Base-by-base conservation (phyloP, 106 monocot genomes). In the Dendrobium officinale region DNA sequence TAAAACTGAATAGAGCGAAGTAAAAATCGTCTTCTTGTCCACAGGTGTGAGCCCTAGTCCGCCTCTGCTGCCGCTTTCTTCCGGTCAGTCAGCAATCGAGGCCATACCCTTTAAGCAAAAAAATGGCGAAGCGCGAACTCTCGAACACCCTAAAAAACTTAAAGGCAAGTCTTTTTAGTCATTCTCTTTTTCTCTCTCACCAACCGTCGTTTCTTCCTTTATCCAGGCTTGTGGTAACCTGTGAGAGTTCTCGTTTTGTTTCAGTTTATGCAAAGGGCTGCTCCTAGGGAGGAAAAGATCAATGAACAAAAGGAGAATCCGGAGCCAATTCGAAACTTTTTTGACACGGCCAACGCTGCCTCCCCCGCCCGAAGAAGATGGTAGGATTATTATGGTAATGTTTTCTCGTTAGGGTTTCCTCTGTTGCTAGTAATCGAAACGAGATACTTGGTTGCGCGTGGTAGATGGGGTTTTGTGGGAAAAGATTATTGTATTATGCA, bases 121-220 rank as follows among this genome's bases (percentile, higher is more conserved):
- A 43, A 55, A 86, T 88, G 88, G 91, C 86, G 84, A 91, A 86
- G 78, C 86, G 91, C 67, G 91, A 91, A 82, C 81, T 91, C 74
- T 91, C 91, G 54, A 86, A 75, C 84, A 91, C 88, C 31, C 84
- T 91, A 33, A 91, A 51, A 79, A 91, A 91, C 48, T 81, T 91
- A 17, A 91, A 91, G 91, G 91, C 75, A 74, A 85, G 80, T 1
- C n/a, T 11, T 19, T 22, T 68, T 11, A 68, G 27, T 17, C 9
- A 27, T 47, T 15, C 5, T 29, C 22, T 43, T 27, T 47, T 51
- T 6, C 19, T 5, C 4, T n/a, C 29, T 29, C 19, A 31, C 13
- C 9, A 2, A 5, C 37, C 15, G 19, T 73, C 22, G 9, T 48
- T 26, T 31, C 54, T 40, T 17, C 74, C 68, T 73, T 22, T 20